A percentile compares a stretch with the other conserved stretches of the same genome.
Evolutionary conservation across 805 yeast species (phyloP).

Genomic region (Middelhovenomyces tepae): DNA sequence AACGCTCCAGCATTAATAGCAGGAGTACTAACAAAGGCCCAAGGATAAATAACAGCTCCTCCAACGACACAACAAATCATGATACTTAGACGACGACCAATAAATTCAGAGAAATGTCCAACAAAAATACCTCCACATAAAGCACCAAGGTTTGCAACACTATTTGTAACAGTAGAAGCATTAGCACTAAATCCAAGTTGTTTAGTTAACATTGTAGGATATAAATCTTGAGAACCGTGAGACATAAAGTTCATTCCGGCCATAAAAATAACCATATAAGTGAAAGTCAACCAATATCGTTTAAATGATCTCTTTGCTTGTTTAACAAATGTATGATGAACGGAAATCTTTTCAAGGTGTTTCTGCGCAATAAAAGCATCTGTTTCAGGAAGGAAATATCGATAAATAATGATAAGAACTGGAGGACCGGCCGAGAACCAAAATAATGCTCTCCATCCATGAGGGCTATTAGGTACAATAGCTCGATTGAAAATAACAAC

Average conservation of each 20-base stretch:
- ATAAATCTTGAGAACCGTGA: constrained; percentile 69
- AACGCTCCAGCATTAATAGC: constrained; percentile 53
- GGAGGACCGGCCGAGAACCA: constrained; percentile 72
- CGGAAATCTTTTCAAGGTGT: constrained; percentile 13
- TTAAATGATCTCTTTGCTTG: constrained; percentile 33
- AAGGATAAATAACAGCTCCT: constrained; percentile 56
- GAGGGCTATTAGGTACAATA: constrained; percentile 36
- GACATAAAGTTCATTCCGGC: constrained; percentile 64
- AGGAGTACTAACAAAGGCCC: constrained; percentile 39
- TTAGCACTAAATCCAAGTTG: constrained; percentile 42
- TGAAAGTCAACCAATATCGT: constrained; percentile 51
- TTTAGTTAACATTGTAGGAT: constrained; percentile 50
- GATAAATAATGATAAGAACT: constrained; percentile 47
- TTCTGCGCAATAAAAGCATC: constrained; percentile 37
- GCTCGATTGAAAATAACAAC: constrained; percentile 62
- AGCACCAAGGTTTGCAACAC: constrained; percentile 61
- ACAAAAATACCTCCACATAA: constrained; percentile 52
- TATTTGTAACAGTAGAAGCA: constrained; percentile 49
- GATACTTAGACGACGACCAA: constrained; percentile 55
- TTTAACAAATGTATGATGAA: constrained; percentile 14
- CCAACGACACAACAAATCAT: constrained; percentile 43
- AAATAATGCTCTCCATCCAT: constrained; percentile 62
- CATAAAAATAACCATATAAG: constrained; percentile 53
- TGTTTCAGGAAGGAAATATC: constrained; percentile 53
- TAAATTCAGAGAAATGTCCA: constrained; percentile 48